A percentile compares a stretch with the other conserved stretches of the same genome.
These are phyloP conservation scores for Auricularia cornea DNA, from an alignment of 768 basidiomycete genomes.

Conservation along the genomic window DNA sequence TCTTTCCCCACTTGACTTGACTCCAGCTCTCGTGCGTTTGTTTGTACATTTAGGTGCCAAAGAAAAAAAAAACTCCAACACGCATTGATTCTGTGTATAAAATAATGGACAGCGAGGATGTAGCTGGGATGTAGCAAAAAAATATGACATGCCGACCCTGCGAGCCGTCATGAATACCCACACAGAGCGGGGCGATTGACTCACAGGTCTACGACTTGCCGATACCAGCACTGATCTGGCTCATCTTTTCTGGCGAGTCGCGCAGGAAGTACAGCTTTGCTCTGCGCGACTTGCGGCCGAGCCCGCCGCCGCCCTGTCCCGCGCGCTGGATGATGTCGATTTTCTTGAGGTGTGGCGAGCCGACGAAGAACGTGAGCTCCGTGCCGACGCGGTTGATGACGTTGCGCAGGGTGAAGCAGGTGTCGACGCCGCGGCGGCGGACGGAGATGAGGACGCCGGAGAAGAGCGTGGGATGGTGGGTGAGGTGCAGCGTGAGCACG, in stretches of 20 bases:
- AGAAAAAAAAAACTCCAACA: too few relatives aligned
- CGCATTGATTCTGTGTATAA: too few relatives aligned
- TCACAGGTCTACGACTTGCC: constrained; percentile 18
- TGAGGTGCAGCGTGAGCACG: constrained; percentile 71
- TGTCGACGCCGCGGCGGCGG: constrained; percentile 75
- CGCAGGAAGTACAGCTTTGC: constrained; percentile 80
- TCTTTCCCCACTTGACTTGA: not conserved
- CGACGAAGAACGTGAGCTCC: constrained; percentile 85
- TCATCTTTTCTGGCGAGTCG: constrained; percentile 81
- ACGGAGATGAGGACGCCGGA: constrained; percentile 83
- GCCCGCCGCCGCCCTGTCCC: constrained; percentile 27
- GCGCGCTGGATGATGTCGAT: constrained; percentile 71
- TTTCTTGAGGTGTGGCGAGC: constrained; percentile 79
- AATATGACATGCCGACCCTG: too few relatives aligned
- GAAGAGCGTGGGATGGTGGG: constrained; percentile 73
- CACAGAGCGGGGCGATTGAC: too few relatives aligned
- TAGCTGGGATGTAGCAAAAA: too few relatives aligned
- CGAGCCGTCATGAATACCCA: too few relatives aligned
- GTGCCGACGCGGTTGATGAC: constrained; percentile 86
- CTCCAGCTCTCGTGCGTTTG: not conserved
- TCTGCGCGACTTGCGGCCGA: constrained; percentile 54
- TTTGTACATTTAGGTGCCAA: not conserved
- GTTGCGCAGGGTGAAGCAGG: constrained; percentile 83
- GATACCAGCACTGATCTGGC: constrained; percentile 50
- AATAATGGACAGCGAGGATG: too few relatives aligned